Percentiles rank a stretch among this genome's conserved stretches.
Evolutionary conservation across 768 basidiomycete species (phyloP).

Genomic region (Mycena indigotica): DNA sequence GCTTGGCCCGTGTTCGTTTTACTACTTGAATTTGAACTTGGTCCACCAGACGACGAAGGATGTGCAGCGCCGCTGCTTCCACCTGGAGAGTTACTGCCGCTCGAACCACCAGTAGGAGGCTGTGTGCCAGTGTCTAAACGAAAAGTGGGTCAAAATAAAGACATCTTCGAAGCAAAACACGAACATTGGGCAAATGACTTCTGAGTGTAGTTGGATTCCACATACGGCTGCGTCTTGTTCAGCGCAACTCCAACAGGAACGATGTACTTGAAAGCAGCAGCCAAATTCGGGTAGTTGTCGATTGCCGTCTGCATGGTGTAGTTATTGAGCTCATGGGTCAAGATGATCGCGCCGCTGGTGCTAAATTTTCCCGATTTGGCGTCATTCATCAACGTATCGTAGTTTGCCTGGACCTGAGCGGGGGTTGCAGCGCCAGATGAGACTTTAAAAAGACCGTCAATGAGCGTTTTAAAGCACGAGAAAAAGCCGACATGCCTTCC

Average conservation of each 20-base stretch:
- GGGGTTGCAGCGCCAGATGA: slow-evolving; percentile 24
- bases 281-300: slow-evolving; percentile 49
- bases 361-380: slow-evolving; percentile 7
- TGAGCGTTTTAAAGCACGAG: not conserved
- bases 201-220: slow-evolving; percentile 45
- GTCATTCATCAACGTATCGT: slow-evolving; percentile 6
- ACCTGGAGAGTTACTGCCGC: not conserved
- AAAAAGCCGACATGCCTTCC: slow-evolving; percentile 43
- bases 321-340: slow-evolving; percentile 61
- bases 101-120: not conserved
- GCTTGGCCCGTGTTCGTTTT: not conserved
- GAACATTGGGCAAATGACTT: slow-evolving; percentile 53
- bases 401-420: slow-evolving; percentile 13
- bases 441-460: not conserved
- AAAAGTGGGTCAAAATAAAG: not conserved
- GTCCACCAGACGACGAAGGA: too few species aligned
- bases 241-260: slow-evolving; percentile 55
- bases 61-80: not conserved
- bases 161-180: slow-evolving; percentile 14
- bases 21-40: not conserved
- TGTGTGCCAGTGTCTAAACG: not conserved
- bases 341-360: slow-evolving; percentile 14
- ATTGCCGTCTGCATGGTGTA: slow-evolving; percentile 62
- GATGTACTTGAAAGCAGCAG: slow-evolving; percentile 51
- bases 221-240: slow-evolving; percentile 56